phyloP scores from a whole-genome alignment of 2,329 filamentous ascomycete species.

The Fusarium burgessii region DNA sequence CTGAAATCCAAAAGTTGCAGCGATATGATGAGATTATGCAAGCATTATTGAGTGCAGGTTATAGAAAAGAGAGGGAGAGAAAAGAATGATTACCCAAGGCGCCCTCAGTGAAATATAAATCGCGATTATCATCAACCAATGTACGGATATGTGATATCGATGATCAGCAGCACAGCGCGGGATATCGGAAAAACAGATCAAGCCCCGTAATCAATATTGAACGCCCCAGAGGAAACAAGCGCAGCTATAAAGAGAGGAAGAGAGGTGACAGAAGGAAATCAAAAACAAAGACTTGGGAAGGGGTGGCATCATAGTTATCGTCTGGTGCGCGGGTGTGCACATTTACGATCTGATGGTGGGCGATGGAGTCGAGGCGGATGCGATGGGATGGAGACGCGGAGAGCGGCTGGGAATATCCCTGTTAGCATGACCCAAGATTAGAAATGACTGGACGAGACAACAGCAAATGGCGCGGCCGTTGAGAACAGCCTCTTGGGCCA shows the following conservation, averaged over 20 bases:
- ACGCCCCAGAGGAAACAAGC: conserved; percentile 17
- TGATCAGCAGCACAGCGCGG: conserved; percentile 36
- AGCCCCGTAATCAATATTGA: conserved; percentile 17
- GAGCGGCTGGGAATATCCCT: conserved; percentile 37
- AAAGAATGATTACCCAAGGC: conserved; percentile 23
- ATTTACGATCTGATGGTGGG: conserved; percentile 41
- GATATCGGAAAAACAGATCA: conserved; percentile 33
- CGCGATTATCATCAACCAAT: neutral
- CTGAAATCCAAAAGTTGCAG: conserved; percentile 34
- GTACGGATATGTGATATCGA: conserved; percentile 12
- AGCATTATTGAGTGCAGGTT: conserved; percentile 35
- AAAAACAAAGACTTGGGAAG: conserved; percentile 20
- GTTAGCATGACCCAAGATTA: conserved; percentile 28
- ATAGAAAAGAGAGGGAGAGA: neutral
- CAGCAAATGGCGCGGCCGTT: conserved; percentile 40
- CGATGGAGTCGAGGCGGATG: conserved; percentile 23
- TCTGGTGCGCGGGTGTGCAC: conserved; percentile 20
- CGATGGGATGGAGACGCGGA: conserved; percentile 38
- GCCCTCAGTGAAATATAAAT: conserved; percentile 23
- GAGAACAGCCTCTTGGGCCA: conserved; percentile 37
- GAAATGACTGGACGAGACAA: conserved; percentile 40
- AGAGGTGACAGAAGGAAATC: conserved; percentile 11
- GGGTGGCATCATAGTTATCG: conserved; percentile 37
- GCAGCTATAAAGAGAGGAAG: conserved; percentile 14
- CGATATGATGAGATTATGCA: conserved; percentile 12